A percentile compares a stretch with the other conserved stretches of the same genome.
phyloP scores from a whole-genome alignment of 2,329 filamentous ascomycete species.

The Cordyceps tenuipes region DNA sequence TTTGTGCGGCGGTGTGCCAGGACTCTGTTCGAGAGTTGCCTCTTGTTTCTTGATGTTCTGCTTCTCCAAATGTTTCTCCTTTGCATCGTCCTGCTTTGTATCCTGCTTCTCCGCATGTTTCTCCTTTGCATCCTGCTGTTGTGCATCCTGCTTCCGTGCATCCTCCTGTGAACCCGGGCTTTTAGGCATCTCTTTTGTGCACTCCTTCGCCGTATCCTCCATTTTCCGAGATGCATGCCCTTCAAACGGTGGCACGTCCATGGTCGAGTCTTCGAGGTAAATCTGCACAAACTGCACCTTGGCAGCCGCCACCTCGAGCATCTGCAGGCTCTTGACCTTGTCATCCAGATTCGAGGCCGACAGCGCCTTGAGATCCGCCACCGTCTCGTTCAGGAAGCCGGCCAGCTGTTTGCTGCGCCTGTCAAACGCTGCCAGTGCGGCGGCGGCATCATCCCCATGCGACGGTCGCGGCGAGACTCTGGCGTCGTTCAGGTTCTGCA shows the following conservation, averaged over 20 bases:
- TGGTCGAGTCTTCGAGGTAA: conserved; percentile 49
- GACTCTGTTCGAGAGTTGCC: not conserved
- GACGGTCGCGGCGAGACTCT: conserved; percentile 18
- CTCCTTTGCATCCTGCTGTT: not conserved
- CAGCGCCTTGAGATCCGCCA: conserved; percentile 53
- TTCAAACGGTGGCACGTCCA: conserved; percentile 33
- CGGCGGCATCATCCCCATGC: conserved; percentile 14
- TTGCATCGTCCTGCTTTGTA: too few relatives aligned
- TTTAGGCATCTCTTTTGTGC: not conserved
- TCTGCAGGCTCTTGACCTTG: conserved; percentile 40
- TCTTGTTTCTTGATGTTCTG: too few relatives aligned
- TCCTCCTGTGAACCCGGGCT: not conserved
- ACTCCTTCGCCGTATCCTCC: not conserved
- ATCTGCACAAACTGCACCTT: conserved; percentile 58
- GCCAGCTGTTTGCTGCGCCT: conserved; percentile 59
- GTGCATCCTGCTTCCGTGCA: not conserved
- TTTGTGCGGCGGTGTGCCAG: not conserved
- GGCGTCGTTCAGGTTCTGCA: conserved; percentile 56
- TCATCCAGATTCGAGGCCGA: conserved; percentile 43
- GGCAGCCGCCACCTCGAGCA: conserved; percentile 51
- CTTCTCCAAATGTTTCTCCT: too few relatives aligned
- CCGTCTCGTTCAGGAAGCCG: conserved; percentile 57
- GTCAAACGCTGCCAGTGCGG: conserved; percentile 46
- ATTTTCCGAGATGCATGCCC: not conserved
- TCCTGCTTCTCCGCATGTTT: too few relatives aligned